Percentiles rank a stretch among this genome's conserved stretches.
Conservation (phyloP, 2,329 filamentous ascomycete genomes). For the Hypoxylon sp. region DNA sequence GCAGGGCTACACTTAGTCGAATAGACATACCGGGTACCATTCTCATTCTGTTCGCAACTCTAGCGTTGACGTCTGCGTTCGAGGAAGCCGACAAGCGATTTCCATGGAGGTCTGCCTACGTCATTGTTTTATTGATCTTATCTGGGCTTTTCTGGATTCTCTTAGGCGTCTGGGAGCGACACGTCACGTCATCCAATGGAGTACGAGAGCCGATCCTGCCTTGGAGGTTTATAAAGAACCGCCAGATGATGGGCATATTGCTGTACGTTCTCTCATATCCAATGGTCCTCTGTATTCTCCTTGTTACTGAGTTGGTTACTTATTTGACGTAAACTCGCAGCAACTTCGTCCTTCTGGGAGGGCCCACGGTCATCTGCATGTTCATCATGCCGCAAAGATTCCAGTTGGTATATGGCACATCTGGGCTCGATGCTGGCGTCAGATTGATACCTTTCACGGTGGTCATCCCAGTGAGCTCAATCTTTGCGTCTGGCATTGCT, state of each 20-base stretch:
- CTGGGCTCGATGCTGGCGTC: slow-evolving; percentile 40
- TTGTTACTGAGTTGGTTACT: background rate
- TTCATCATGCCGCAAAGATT: slow-evolving; percentile 42
- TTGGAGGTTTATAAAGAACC: slow-evolving; percentile 40
- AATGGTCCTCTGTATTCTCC: background rate
- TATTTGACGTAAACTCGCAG: background rate
- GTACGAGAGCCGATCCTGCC: slow-evolving; percentile 41
- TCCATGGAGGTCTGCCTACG: slow-evolving; percentile 44
- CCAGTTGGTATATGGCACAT: slow-evolving; percentile 39
- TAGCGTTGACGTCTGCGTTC: slow-evolving; percentile 37
- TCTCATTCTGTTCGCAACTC: slow-evolving; percentile 37
- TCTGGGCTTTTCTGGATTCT: slow-evolving; percentile 39
- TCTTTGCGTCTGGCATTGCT: slow-evolving; percentile 8
- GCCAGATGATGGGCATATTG: slow-evolving; percentile 41
- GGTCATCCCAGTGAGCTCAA: slow-evolving; percentile 27
- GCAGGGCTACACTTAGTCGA: slow-evolving; percentile 7
- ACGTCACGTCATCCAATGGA: slow-evolving; percentile 30
- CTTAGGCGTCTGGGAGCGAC: slow-evolving; percentile 37
- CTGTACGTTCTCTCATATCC: slow-evolving; percentile 23
- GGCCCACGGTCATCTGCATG: slow-evolving; percentile 25
- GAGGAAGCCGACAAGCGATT: slow-evolving; percentile 42
- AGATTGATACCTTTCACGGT: slow-evolving; percentile 40
- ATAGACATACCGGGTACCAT: slow-evolving; percentile 40
- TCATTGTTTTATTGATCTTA: slow-evolving; percentile 38
- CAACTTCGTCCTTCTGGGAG: slow-evolving; percentile 30